A percentile compares a stretch with the other conserved stretches of the same genome.
These are phyloP conservation scores for Glonium stellatum DNA, from an alignment of 495 filamentous ascomycete genomes.

Conservation along the genomic window DNA sequence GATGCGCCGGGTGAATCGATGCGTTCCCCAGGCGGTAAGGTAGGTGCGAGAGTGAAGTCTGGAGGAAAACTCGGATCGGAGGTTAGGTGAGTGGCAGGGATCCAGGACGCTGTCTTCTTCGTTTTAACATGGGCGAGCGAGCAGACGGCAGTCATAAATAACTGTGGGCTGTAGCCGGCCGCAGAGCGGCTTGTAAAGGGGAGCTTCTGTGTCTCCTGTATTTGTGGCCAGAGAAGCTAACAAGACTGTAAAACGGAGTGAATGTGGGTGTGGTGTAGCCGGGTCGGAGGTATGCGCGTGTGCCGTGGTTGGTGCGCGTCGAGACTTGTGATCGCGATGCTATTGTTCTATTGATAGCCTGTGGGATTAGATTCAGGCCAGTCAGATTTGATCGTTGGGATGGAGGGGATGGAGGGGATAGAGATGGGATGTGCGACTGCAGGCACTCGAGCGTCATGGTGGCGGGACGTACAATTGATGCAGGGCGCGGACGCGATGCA, in stretches of 20 bases:
- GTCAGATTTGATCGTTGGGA: neutral
- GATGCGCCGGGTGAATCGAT: slow-evolving; percentile 4
- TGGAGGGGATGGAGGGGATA: neutral
- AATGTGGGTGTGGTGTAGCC: neutral
- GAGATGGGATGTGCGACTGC: slow-evolving; percentile 2
- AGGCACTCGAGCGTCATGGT: neutral
- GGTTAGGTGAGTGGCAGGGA: slow-evolving; percentile 27
- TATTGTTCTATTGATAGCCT: slow-evolving; percentile 4
- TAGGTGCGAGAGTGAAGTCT: neutral
- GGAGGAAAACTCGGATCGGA: slow-evolving; percentile 10
- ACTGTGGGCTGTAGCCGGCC: slow-evolving; percentile 9
- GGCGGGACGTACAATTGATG: slow-evolving; percentile 1
- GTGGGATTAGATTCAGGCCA: neutral
- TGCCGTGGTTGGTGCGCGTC: neutral
- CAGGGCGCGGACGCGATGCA: neutral
- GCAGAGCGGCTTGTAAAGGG: slow-evolving; percentile 12
- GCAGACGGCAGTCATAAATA: slow-evolving; percentile 20
- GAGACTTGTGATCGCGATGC: neutral
- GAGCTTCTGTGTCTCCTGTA: neutral
- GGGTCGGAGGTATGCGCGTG: neutral
- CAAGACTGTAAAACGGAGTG: neutral
- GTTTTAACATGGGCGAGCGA: slow-evolving; percentile 33
- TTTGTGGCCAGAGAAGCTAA: neutral
- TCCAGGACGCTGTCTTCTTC: slow-evolving; percentile 35
- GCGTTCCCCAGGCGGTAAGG: slow-evolving; percentile 7